Base-by-base conservation (phyloP, 148 eudicot species). In the Rhododendron simsii region DNA sequence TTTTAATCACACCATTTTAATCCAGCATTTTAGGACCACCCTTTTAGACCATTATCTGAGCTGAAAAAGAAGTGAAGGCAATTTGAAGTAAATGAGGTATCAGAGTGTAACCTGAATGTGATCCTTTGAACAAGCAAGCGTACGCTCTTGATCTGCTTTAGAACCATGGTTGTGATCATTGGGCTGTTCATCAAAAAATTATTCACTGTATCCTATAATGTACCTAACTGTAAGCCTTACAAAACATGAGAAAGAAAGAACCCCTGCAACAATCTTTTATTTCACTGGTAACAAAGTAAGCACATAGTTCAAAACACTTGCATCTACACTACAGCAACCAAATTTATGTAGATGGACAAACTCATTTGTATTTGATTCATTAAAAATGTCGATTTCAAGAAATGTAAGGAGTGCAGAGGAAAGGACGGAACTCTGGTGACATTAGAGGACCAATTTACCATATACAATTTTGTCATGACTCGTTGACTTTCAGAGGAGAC, bases 161-260 rank as follows among this genome's bases (percentile, higher is more conserved):
- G 90, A 87, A 78, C 98, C 98, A 91, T 95, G 96, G 87, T 97
- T 93, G 87, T 93, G 93, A 86, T 87, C 96, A 91, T 97, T 97
- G 80, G 99, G 95, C 99, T 97, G 96, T 81, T 80, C 47, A 77
- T 50, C 6, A 83, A 85, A 57, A 51, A 75, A 26, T 81, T 82
- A 76, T 26, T 53, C 59, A 78, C 65, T 75, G 23, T 20, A 51
- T 37, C 67, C 18, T 50, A 85, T 35, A 28, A 83, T 44, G 74
- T 78, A 63, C 61, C 45, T 82, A 44, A 65, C 26, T 10, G n/a
- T 26, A 39, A 65, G 18, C 74, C 51, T 26, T 41, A 23, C 15
- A 21, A 83, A 51, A 75, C 47, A 28, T 51, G 0, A 33, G 44
- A 83, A 35, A 71, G 7, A 30, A 20, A 84, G 65, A 41, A 50